Percentiles rank a stretch among this genome's conserved stretches.
Evolutionary conservation across 2,329 filamentous ascomycete genomes (phyloP).

Genomic region (Venturia asperata): DNA sequence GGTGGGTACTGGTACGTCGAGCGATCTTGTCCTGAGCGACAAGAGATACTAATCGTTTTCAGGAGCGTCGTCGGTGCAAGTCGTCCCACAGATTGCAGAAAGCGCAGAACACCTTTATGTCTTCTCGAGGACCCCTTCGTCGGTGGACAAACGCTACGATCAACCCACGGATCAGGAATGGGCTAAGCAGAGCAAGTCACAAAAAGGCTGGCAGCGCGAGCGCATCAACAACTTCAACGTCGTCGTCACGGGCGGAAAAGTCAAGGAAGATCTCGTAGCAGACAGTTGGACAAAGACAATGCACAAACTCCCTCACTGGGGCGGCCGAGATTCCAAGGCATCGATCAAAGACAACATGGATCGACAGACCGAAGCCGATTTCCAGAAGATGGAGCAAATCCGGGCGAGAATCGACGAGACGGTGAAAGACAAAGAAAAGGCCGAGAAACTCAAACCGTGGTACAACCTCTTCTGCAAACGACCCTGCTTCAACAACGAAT

Average conservation of each 20-base stretch:
- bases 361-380: slow-evolving; percentile 33
- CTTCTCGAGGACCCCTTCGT: slow-evolving; percentile 36
- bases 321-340: slow-evolving; percentile 23
- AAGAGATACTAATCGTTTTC: not conserved
- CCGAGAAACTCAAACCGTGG: slow-evolving; percentile 50
- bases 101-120: slow-evolving; percentile 32
- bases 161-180: slow-evolving; percentile 22
- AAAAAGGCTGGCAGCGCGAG: slow-evolving; percentile 44
- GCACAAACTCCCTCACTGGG: slow-evolving; percentile 30
- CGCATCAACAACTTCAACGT: slow-evolving; percentile 42
- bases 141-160: slow-evolving; percentile 30
- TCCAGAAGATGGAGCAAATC: slow-evolving; percentile 32
- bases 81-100: slow-evolving; percentile 33
- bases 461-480: slow-evolving; percentile 51
- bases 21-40: not conserved
- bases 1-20: slow-evolving; percentile 32
- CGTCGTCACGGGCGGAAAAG: slow-evolving; percentile 30
- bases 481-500: slow-evolving; percentile 52
- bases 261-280: slow-evolving; percentile 38
- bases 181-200: not conserved
- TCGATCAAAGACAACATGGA: slow-evolving; percentile 26
- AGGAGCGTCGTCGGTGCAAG: slow-evolving; percentile 35
- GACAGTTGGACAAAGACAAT: slow-evolving; percentile 42
- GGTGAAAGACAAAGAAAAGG: slow-evolving; percentile 48
- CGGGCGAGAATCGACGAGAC: slow-evolving; percentile 39